Evolutionary conservation across 2,329 filamentous ascomycete genomes (phyloP).

Genomic region (Teratosphaeria nubilosa): DNA sequence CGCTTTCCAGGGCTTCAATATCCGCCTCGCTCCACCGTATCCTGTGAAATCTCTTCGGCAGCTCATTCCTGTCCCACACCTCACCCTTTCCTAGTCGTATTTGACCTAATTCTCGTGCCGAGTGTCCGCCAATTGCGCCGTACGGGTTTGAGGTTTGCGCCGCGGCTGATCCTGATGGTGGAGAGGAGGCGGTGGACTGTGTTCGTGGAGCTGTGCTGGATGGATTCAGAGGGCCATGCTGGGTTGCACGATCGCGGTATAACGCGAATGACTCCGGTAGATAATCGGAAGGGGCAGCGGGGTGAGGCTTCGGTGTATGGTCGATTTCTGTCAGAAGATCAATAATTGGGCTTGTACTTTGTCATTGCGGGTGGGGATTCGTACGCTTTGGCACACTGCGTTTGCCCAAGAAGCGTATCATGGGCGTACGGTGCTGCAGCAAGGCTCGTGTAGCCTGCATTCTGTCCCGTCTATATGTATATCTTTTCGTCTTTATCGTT

Average conservation of each 20-base stretch:
- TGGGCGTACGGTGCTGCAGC: slow-evolving; percentile 38
- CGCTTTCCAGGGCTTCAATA: slow-evolving; percentile 93
- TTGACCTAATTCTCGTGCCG: slow-evolving; percentile 63
- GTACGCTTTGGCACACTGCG: slow-evolving; percentile 35
- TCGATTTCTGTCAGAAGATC: slow-evolving; percentile 49
- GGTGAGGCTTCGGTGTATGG: slow-evolving; percentile 64
- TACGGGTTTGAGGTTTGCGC: slow-evolving; percentile 16
- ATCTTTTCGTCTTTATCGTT: background rate
- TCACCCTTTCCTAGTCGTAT: slow-evolving; percentile 61
- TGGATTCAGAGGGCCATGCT: slow-evolving; percentile 57
- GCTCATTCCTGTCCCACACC: slow-evolving; percentile 81
- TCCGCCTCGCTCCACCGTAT: slow-evolving; percentile 65
- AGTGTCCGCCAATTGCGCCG: slow-evolving; percentile 45
- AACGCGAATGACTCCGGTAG: slow-evolving; percentile 63
- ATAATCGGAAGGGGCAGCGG: slow-evolving; percentile 54
- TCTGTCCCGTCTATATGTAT: background rate
- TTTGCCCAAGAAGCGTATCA: slow-evolving; percentile 44
- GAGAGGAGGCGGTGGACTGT: background rate
- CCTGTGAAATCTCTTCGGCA: slow-evolving; percentile 74
- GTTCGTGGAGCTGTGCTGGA: background rate
- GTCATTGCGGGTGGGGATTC: slow-evolving; percentile 8
- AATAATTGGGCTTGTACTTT: slow-evolving; percentile 5
- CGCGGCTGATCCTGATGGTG: slow-evolving; percentile 2
- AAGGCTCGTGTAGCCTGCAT: slow-evolving; percentile 40
- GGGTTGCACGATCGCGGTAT: slow-evolving; percentile 68